Base-by-base conservation (phyloP, 176 grass and related monocot species). In the Aegilops bicornis region DNA sequence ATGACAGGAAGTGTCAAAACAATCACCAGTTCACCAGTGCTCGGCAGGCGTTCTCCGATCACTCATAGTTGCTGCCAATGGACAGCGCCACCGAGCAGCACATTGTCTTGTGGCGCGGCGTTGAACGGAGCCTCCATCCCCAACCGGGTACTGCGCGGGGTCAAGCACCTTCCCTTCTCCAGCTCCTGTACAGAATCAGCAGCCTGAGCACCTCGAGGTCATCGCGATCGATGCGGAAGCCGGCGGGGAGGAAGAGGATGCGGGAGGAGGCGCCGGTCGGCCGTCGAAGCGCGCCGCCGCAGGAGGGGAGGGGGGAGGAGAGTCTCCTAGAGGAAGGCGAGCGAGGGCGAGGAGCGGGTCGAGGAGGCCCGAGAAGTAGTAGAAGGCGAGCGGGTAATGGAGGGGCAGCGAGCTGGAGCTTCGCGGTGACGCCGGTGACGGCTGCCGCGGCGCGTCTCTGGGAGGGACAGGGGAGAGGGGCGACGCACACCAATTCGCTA, bases 261-360 rank as follows among this genome's bases (percentile, higher is more conserved):
- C 27, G 77, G 86, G 36, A 91, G 62, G 89, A 88, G 25, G 89
- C 27, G 77, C 90, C 89, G 35, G 87, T 84, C 15, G 77, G 27
- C 86, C 84, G 7, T 80, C 75, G 84, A 96, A 96, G 0, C 91
- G 89, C 42, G 75, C 48, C 91, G 73, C 94, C 81, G 88, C 78
- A 93, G 58, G 88, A 36, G 68, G 7, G 81, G 82, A 84, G 90
- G 27, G 83, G 35, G 63, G 50, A 4, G 39, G 22, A 4, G 64
- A 15, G 42, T 43, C 42, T 80, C 72, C 33, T 88, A 82, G 66
- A 89, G 94, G 86, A 96, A 96, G 20, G 94, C 84, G 78, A 91
- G 86, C 90, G 63, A 93, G 87, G 45, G 91, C 93, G 59, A 93
- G 89, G 77, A 91, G 87, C 77, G 89, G 94, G 58, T 95, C 94